Evolutionary conservation across 2,329 filamentous ascomycete species (phyloP), one percentile per base, ranked within the genome.

Genomic region (Claviceps pazoutovae): DNA sequence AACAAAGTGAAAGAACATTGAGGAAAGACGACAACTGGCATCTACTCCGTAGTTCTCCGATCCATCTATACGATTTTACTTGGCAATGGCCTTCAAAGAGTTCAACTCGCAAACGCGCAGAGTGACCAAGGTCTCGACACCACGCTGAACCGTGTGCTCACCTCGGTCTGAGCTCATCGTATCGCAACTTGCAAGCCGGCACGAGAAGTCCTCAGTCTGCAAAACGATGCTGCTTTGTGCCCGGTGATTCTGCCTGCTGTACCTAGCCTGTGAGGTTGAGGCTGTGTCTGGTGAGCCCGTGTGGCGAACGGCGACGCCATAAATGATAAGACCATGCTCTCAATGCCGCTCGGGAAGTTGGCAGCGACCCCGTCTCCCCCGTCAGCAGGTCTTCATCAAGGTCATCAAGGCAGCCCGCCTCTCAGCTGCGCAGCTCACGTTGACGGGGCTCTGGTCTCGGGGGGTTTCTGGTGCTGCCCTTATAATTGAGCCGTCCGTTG

Each of bases 401-500:
- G 21, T 46, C 36, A 44, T 11, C 4, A 17, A 26, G 42, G 21
- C 46, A 37, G 50, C 49, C 4, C 19, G n/a, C 16, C 47, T 17
- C 51, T 53, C 55, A 48, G 53, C 51, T 54, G 53, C 46, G 16
- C 53, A 51, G 16, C 54, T 55, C 51, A 55, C 54, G 51, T 46
- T 51, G 46, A 43, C 30, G 14, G 43, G 26, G 38, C 26, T 30
- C 30, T 34, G 30, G 9, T 34, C 9, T 34, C 30, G 9, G 9
- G 30, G 30, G 8, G 9, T 30, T 49, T 23, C 16, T 37, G 43
- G 16, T 30, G 43, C n/a, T 21, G 23, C 3, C 26, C 26, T 30
- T 34, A 34, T 34, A 34, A 34, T 34, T 11, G 30, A 14, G 19
- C 13, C 21, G 56, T 58, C 59, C 57, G 3, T 45, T 21, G 16